Evolutionary conservation across 306 rosid genomes (phyloP).

Genomic region (Glycine soja): DNA sequence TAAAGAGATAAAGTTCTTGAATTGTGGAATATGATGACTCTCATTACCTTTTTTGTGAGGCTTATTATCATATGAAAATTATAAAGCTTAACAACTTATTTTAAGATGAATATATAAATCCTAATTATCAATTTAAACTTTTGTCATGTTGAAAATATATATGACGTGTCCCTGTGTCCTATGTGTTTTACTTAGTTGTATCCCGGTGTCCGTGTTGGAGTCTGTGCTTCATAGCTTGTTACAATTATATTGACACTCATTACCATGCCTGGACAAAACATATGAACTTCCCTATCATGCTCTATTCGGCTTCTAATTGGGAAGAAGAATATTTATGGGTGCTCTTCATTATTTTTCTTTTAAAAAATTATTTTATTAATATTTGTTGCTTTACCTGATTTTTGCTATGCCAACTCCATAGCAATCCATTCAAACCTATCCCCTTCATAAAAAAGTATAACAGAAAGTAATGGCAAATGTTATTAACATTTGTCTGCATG

Average conservation of each 20-base stretch:
- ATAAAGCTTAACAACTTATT: too few relatives aligned
- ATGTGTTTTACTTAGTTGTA: too few relatives aligned
- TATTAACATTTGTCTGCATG: conserved; percentile 10
- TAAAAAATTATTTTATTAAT: not conserved
- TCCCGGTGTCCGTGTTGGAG: too few relatives aligned
- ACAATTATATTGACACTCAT: not conserved
- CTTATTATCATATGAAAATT: too few relatives aligned
- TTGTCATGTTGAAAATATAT: too few relatives aligned
- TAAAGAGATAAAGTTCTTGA: too few relatives aligned
- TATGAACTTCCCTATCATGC: conserved; percentile 16
- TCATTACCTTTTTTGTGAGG: too few relatives aligned
- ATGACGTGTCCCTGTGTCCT: too few relatives aligned
- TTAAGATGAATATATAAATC: too few relatives aligned
- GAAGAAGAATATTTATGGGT: conserved; percentile 21
- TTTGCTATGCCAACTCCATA: conserved; percentile 32
- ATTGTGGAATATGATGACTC: too few relatives aligned
- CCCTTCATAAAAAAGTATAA: conserved; percentile 28
- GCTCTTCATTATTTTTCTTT: conserved; percentile 12
- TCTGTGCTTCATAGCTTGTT: not conserved
- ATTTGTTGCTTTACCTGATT: conserved; percentile 2
- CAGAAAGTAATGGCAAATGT: conserved; percentile 34
- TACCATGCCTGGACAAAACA: conserved; percentile 31
- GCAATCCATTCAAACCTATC: conserved; percentile 26
- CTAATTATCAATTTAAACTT: too few relatives aligned
- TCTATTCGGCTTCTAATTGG: conserved; percentile 31